Evolutionary conservation across 306 rosid species (phyloP), one percentile per base, ranked within the genome.

Genomic region (Gastrolobium villosum): DNA sequence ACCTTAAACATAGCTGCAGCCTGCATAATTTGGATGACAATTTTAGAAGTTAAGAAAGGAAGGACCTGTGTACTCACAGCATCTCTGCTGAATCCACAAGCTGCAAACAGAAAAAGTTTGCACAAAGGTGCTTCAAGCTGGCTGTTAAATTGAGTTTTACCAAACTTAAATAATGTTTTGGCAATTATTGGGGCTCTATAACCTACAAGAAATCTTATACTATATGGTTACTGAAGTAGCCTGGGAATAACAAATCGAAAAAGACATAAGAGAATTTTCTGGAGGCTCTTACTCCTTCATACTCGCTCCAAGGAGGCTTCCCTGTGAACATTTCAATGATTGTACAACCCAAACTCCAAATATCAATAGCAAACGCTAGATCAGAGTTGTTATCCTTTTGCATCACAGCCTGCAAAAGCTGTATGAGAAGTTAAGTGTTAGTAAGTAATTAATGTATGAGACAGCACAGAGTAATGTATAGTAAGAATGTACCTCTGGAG

Each of bases 1-100:
- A 92, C 97, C 90, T 94, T 94, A 84, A 94, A 92, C 96, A 94
- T 75, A 20, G 98, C 97, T 50, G 98, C 98, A 56, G 96, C 98
- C 98, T 91, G 88, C 69, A 83, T 74, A 68, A 56, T 63, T 55
- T 55, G 70, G 56, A 53, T 37, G 31, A 76, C 14, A 68, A 70
- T 76, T 75, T 71, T 69, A 55, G 56, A 10, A 77, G 76, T 75
- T 46, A 76, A 76, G 10, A 39, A 31, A 77, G 37, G 65, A 63
- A 65, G 70, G 70, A 68, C 56, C 8, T 13, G 13, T 9, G 48
- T 55, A 28, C 65, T 64, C n/a, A 66, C 10, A 52, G 48, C 35
- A 57, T 71, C 50, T 70, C 64, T 15, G 65, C 60, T 65, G 43
- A 74, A 75, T 70, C 63, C 78, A 64, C 48, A 65, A 31, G 70